Evolutionary conservation across 1,284 basidiomycete species (phyloP).

Genomic region (Sutorius eximius): DNA sequence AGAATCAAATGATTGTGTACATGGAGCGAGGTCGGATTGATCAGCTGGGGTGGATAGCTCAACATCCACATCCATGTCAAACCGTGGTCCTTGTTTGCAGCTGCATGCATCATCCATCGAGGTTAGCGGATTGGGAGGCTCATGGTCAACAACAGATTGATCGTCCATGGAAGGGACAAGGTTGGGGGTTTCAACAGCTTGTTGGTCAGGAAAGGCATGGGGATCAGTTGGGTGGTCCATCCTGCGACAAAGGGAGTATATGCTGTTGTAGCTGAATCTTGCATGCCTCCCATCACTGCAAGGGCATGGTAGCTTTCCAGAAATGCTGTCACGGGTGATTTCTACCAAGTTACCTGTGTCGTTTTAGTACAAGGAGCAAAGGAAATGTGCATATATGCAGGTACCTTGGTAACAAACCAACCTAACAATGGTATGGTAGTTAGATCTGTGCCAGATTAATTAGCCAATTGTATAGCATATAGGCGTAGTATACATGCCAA

Average conservation of each 20-base stretch:
- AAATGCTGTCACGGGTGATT: not conserved
- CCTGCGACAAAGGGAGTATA: not conserved
- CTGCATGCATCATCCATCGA: too few species aligned
- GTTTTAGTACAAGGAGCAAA: not conserved
- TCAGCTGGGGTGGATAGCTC: not conserved
- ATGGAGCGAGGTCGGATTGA: not conserved
- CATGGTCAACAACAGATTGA: not conserved
- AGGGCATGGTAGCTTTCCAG: not conserved
- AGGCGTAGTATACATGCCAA: too few species aligned
- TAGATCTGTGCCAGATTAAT: not conserved
- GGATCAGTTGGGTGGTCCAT: not conserved
- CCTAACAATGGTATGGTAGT: not conserved
- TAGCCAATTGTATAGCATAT: too few species aligned
- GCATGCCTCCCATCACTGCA: not conserved
- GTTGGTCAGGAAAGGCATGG: not conserved
- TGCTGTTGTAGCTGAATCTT: not conserved
- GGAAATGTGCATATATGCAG: not conserved
- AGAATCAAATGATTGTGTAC: not conserved
- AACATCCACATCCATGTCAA: not conserved
- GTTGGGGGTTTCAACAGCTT: not conserved
- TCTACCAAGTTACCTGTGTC: not conserved
- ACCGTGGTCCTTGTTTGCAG: too few species aligned
- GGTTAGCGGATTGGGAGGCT: not conserved
- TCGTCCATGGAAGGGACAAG: fast-evolving
- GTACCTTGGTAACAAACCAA: not conserved